A percentile compares a stretch with the other conserved stretches of the same genome.
phyloP scores from a whole-genome alignment of 495 filamentous ascomycete genomes.

The Tetracladium setigerum region DNA sequence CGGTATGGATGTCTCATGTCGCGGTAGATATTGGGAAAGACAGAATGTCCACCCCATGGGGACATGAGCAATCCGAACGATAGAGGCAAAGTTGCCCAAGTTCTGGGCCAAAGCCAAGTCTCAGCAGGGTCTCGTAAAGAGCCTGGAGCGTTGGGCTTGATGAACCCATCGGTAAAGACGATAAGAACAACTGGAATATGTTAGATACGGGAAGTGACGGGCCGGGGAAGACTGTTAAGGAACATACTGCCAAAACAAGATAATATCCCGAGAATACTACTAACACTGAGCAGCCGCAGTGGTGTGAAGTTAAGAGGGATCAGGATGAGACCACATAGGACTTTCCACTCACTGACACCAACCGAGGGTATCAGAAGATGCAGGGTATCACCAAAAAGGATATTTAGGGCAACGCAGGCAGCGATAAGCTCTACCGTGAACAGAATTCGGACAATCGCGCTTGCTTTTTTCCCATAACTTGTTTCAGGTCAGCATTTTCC shows the following conservation, averaged over 20 bases:
- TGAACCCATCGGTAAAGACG: constrained; percentile 74
- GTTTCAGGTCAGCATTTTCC: no score
- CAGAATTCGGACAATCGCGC: constrained; percentile 71
- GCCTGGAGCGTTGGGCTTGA: constrained; percentile 73
- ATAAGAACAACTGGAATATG: constrained; percentile 61
- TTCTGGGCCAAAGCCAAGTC: constrained; percentile 70
- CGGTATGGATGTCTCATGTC: constrained; percentile 95
- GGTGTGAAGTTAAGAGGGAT: constrained; percentile 83
- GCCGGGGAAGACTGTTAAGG: neutral
- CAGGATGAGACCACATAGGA: constrained; percentile 73
- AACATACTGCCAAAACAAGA: constrained; percentile 62
- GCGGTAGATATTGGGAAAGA: constrained; percentile 95
- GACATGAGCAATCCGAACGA: constrained; percentile 95
- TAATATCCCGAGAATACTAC: constrained; percentile 83
- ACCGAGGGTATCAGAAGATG: constrained; percentile 69
- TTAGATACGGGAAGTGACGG: neutral
- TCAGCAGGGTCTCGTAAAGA: constrained; percentile 76
- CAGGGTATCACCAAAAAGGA: constrained; percentile 89
- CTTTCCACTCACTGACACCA: constrained; percentile 72
- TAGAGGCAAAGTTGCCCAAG: constrained; percentile 86
- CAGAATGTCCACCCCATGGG: constrained; percentile 90
- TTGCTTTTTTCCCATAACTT: constrained; percentile 68
- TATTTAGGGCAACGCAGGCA: constrained; percentile 82
- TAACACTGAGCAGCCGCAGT: constrained; percentile 77
- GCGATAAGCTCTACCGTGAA: constrained; percentile 86